Conservation (phyloP, 768 basidiomycete species). For the Kwoniella mangroviensis region DNA sequence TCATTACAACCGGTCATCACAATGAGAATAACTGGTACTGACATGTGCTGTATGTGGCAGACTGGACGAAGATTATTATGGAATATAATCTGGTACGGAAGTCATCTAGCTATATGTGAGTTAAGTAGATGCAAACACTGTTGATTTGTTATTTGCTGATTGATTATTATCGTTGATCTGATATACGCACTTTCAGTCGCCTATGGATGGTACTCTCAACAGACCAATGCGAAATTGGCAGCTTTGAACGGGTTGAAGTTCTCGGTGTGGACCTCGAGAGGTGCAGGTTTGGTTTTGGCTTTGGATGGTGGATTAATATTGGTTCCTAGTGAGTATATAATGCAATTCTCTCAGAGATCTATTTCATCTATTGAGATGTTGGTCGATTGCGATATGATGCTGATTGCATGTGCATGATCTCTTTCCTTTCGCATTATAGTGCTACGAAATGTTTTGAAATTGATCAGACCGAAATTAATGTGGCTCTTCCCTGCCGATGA, state of each 20-base stretch:
- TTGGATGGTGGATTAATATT: slow-evolving; percentile 84
- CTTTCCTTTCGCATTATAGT: slow-evolving; percentile 55
- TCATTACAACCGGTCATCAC: background rate
- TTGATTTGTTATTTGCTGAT: too few species aligned
- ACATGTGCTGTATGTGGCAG: slow-evolving; percentile 7
- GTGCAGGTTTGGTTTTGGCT: slow-evolving; percentile 87
- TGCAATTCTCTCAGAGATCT: too few species aligned
- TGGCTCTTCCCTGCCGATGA: slow-evolving; percentile 91
- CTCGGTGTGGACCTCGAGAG: slow-evolving; percentile 89
- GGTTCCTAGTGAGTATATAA: slow-evolving; percentile 69
- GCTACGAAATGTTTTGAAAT: slow-evolving; percentile 82
- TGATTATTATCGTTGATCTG: too few species aligned
- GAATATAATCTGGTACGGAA: slow-evolving; percentile 69
- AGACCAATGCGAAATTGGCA: slow-evolving; percentile 67
- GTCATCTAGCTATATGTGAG: slow-evolving; percentile 68
- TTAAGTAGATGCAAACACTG: too few species aligned
- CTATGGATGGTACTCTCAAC: slow-evolving; percentile 86
- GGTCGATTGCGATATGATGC: too few species aligned
- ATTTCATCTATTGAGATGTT: too few species aligned
- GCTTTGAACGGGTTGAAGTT: slow-evolving; percentile 78
- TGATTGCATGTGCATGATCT: background rate
- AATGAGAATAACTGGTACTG: background rate
- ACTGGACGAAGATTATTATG: slow-evolving; percentile 48
- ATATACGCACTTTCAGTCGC: slow-evolving; percentile 60
- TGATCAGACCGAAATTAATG: slow-evolving; percentile 77